phyloP scores from a whole-genome alignment of 2,329 filamentous ascomycete genomes.

The Epicoccum sorghinum region DNA sequence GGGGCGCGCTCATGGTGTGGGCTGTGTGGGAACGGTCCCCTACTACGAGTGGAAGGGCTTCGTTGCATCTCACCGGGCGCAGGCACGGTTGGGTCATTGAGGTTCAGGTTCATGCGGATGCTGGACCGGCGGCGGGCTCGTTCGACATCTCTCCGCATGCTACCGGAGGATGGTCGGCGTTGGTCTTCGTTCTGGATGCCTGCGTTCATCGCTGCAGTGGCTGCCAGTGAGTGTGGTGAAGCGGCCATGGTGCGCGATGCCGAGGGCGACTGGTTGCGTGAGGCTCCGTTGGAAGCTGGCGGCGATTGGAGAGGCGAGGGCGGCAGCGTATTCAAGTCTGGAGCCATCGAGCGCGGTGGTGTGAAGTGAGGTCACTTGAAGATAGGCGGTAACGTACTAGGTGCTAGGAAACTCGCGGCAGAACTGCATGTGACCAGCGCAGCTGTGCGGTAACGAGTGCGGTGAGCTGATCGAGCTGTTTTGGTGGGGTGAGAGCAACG shows the following conservation, averaged over 20 bases:
- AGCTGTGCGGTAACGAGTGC: constrained; percentile 3
- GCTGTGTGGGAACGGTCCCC: constrained; percentile 29
- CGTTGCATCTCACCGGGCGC: constrained; percentile 72
- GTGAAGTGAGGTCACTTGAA: constrained; percentile 11
- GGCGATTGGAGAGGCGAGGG: constrained; percentile 53
- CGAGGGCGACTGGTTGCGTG: constrained; percentile 38
- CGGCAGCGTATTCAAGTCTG: constrained; percentile 66
- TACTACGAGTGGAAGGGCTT: constrained; percentile 41
- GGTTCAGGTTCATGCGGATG: constrained; percentile 74
- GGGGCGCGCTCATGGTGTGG: constrained; percentile 68
- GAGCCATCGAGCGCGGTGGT: constrained; percentile 49
- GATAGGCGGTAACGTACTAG: neutral
- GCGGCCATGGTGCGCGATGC: constrained; percentile 58
- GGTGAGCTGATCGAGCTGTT: constrained; percentile 7
- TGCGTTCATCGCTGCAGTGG: constrained; percentile 78
- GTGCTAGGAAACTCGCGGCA: neutral
- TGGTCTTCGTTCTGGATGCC: constrained; percentile 69
- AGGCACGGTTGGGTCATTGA: constrained; percentile 73
- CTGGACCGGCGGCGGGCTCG: constrained; percentile 68
- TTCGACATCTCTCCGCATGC: constrained; percentile 50
- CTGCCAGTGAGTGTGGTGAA: constrained; percentile 73
- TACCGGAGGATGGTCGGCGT: constrained; percentile 54
- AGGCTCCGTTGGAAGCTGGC: constrained; percentile 32
- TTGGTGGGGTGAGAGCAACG: constrained; percentile 4
- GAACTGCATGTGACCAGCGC: constrained; percentile 7